Percentiles rank a stretch among this genome's conserved stretches.
phyloP scores from a whole-genome alignment of 257 asterid species.

The Solanum commersonii region DNA sequence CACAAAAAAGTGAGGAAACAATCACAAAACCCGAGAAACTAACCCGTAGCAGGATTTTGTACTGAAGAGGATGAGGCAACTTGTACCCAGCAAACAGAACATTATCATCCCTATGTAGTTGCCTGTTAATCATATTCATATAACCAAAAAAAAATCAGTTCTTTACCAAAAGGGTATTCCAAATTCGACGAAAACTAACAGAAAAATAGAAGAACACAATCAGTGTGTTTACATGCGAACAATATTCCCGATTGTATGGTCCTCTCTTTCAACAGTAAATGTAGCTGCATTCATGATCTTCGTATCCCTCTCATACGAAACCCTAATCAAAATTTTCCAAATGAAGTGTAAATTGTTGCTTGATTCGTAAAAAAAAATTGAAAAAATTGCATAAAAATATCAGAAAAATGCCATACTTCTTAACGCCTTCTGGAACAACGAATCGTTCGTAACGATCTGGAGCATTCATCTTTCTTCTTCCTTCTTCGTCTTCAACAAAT shows the following conservation, averaged over 20 bases:
- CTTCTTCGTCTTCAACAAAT: not conserved
- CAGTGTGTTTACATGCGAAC: slow-evolving; percentile 54
- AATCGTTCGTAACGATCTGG: slow-evolving; percentile 91
- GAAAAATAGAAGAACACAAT: not conserved
- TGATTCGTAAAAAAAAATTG: not conserved
- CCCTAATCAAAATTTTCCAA: slow-evolving; percentile 24
- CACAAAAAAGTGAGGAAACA: not conserved
- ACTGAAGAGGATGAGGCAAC: slow-evolving; percentile 97
- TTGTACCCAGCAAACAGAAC: slow-evolving; percentile 92
- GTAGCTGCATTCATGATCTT: slow-evolving; percentile 92
- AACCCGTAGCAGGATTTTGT: slow-evolving; percentile 79
- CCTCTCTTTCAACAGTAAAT: slow-evolving; percentile 86
- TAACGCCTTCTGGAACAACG: slow-evolving; percentile 86
- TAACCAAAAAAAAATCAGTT: not conserved
- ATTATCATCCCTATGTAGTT: slow-evolving; percentile 76
- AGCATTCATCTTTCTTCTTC: slow-evolving; percentile 18
- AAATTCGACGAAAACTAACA: not conserved
- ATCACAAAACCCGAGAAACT: slow-evolving; percentile 11
- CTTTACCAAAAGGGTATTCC: not conserved
- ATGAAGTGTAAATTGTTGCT: not conserved
- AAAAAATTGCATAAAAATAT: not conserved
- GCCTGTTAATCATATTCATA: slow-evolving; percentile 36
- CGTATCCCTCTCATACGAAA: slow-evolving; percentile 92
- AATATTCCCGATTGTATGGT: slow-evolving; percentile 88
- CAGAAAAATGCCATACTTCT: slow-evolving; percentile 25